These are phyloP conservation scores for Micractinium conductrix DNA, from an alignment of 139 green algal genomes.

Conservation along the genomic window DNA sequence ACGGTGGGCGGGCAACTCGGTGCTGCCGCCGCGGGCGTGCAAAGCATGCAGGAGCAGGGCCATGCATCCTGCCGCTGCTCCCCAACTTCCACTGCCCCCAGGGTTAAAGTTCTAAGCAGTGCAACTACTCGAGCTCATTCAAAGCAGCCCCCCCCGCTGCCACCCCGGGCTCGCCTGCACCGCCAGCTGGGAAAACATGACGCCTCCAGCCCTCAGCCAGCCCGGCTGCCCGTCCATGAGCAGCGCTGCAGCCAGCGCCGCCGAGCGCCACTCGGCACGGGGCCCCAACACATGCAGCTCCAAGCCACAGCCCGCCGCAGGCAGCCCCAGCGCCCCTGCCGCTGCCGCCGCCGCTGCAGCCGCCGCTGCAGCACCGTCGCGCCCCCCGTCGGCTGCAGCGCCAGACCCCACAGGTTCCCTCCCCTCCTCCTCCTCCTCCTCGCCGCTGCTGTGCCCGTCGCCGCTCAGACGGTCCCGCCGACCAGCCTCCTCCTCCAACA, in stretches of 20 bases:
- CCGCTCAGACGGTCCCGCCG: neutral
- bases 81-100: too few relatives aligned
- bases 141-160: neutral
- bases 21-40: too few relatives aligned
- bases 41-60: too few relatives aligned
- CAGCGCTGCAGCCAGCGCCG: conserved; percentile 5
- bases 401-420: neutral
- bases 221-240: conserved; percentile 17
- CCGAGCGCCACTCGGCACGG: neutral
- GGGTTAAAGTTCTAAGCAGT: neutral
- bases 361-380: neutral
- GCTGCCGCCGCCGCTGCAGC: neutral
- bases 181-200: conserved; percentile 3
- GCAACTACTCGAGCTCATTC: neutral
- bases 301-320: conserved; percentile 20
- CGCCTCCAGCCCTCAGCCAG: conserved; percentile 19
- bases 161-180: neutral
- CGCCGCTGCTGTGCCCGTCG: neutral
- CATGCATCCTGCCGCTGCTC: too few relatives aligned
- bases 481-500: neutral
- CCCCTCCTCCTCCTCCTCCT: neutral
- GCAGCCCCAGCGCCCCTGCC: neutral
- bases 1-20: too few relatives aligned
- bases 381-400: neutral
- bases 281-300: conserved; percentile 14